Conservation (phyloP, 1,284 basidiomycete genomes). For the Hemileia vastatrix region DNA sequence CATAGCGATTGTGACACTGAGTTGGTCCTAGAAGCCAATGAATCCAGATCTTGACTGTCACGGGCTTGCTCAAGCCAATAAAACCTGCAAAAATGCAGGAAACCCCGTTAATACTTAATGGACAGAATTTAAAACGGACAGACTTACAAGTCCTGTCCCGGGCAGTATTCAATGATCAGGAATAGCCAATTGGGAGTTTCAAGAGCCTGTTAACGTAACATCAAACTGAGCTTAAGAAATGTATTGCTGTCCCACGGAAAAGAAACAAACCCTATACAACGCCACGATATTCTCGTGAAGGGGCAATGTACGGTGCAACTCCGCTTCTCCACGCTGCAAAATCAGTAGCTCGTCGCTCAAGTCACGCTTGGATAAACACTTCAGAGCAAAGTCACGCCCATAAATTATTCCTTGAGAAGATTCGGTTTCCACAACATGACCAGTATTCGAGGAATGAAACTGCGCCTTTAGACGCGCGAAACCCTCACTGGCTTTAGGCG, state of each 20-base stretch:
- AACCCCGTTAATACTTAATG: background rate
- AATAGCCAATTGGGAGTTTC: constrained; percentile 71
- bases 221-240: background rate
- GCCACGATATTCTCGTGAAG: constrained; percentile 91
- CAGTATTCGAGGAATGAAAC: constrained; percentile 54
- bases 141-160: constrained; percentile 63
- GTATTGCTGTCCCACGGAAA: no score
- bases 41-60: constrained; percentile 34
- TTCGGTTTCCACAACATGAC: constrained; percentile 37
- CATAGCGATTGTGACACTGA: constrained; percentile 16
- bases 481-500: constrained; percentile 9
- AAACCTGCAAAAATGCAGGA: constrained; percentile 53
- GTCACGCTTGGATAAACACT: constrained; percentile 87
- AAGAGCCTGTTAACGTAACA: constrained; percentile 54
- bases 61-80: constrained; percentile 74
- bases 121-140: background rate
- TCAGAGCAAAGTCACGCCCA: constrained; percentile 84
- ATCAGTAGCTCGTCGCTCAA: constrained; percentile 71
- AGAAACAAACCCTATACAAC: constrained; percentile 52
- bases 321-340: constrained; percentile 53
- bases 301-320: constrained; percentile 85
- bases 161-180: constrained; percentile 79
- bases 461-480: constrained; percentile 46
- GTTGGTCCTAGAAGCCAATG: constrained; percentile 26
- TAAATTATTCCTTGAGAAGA: constrained; percentile 46